Evolutionary conservation across 2,329 filamentous ascomycete genomes (phyloP), one percentile per base, ranked within the genome.

Genomic region (Ascochyta lentis): DNA sequence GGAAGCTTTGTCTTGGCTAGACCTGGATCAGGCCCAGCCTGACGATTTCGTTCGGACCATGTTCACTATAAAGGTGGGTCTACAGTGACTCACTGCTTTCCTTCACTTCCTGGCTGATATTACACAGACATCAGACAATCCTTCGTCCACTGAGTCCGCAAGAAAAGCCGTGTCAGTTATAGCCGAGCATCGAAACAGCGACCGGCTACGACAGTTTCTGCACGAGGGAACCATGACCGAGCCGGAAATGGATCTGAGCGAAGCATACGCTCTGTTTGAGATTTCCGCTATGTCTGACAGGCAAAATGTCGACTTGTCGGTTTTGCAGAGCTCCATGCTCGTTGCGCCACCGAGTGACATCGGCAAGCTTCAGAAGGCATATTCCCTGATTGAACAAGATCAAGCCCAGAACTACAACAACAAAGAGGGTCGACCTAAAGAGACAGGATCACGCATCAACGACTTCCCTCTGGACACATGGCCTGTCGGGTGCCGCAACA

Each of bases 401-500:
- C 70, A 74, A 48, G 46, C 63, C 15, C 54, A 66, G 35, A 66
- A 64, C 27, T 60, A 59, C 50, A 63, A 64, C 34, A 66, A 64
- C 38, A 56, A 53, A 19, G 47, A 48, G 24, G 43, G 55, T 23
- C 31, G 53, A 13, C 33, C 59, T 6, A 64, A 49, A 16, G 49
- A 57, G 29, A 54, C 63, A 53, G 59, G 54, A 19, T 53, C 60
- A 35, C 56, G 65, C 40, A 52, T 64, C 23, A 67, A 66, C 33
- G 56, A 60, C 39, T 68, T 74, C 51, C 70, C 74, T 66, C 56
- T 74, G 77, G 42, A 80, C 1, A 60, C 84, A 27, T 87, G 91
- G 74, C 95, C 95, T 0, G 90, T 96, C 22, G 95, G 95, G 0
- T 83, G 98, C 6, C 85, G 88, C 60, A 99, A 98, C 66, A 96